Evolutionary conservation across 139 green algal genomes (phyloP).

Genomic region (Coelastrella sp.): DNA sequence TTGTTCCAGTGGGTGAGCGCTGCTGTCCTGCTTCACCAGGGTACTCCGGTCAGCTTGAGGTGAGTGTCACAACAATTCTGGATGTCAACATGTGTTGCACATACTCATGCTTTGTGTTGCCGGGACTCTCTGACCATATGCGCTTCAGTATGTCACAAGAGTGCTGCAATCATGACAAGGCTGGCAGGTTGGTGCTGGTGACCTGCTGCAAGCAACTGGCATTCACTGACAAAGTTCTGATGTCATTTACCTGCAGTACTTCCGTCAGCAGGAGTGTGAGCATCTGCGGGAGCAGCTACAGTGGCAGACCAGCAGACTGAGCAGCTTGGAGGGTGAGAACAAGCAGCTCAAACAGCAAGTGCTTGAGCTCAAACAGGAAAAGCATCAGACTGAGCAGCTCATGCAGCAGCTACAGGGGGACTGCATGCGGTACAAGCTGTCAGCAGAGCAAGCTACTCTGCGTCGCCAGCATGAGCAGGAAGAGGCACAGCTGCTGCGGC

Average conservation of each 20-base stretch:
- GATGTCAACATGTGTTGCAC: neutral
- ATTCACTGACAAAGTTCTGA: neutral
- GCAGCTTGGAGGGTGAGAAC: conserved; percentile 6
- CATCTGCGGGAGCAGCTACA: conserved; percentile 26
- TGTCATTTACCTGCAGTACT: neutral
- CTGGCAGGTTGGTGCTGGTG: too few species aligned
- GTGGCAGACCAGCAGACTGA: conserved; percentile 8
- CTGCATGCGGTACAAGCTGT: neutral
- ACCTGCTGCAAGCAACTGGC: too few species aligned
- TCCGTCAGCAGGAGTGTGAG: conserved; percentile 32
- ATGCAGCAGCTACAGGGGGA: neutral
- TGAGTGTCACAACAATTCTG: neutral
- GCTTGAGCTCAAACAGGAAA: neutral
- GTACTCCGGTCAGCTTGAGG: neutral
- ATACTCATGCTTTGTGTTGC: neutral
- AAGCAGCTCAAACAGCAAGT: neutral
- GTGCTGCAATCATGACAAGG: too few species aligned
- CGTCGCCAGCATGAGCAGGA: conserved; percentile 12
- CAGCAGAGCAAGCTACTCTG: conserved; percentile 1
- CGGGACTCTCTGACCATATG: too few species aligned
- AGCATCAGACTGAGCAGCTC: conserved; percentile 2
- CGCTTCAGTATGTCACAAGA: too few species aligned
- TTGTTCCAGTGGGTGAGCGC: neutral
- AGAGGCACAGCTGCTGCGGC: neutral
- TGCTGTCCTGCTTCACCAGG: neutral